phyloP scores from a whole-genome alignment of 257 asterid genomes.

The Nemophila menziesii region DNA sequence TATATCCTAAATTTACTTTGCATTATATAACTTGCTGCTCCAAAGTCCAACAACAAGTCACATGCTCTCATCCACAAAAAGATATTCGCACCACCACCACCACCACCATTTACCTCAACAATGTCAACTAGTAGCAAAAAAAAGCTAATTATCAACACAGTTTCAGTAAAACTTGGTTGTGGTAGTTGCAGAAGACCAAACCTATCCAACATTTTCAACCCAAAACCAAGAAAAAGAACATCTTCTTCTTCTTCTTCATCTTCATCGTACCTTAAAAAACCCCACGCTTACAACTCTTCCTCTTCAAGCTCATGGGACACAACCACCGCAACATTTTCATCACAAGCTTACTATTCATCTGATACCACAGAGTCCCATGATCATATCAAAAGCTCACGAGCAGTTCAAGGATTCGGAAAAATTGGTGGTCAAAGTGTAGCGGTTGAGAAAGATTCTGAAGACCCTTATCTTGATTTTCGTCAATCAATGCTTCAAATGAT shows the following conservation, averaged over 20 bases:
- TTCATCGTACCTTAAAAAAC: conserved; percentile 2
- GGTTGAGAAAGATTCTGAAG: conserved; percentile 83
- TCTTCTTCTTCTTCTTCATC: not conserved
- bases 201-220: conserved; percentile 50
- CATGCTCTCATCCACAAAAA: conserved; percentile 1
- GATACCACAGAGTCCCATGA: conserved; percentile 28
- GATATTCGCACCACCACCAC: too few relatives aligned
- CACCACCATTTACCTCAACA: conserved; percentile 6
- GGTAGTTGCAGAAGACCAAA: conserved; percentile 43
- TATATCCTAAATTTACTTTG: not conserved
- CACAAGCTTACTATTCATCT: conserved; percentile 14
- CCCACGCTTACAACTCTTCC: conserved; percentile 14
- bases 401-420: conserved; percentile 58
- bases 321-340: conserved; percentile 27
- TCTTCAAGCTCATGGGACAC: conserved; percentile 49
- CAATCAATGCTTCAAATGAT: conserved; percentile 95
- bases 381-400: conserved; percentile 33
- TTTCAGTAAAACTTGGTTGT: conserved; percentile 47
- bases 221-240: conserved; percentile 23
- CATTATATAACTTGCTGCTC: not conserved
- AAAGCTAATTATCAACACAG: conserved; percentile 28
- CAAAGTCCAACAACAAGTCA: not conserved
- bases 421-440: conserved; percentile 62
- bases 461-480: conserved; percentile 74
- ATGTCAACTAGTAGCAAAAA: conserved; percentile 42